Percentiles rank a stretch among this genome's conserved stretches.
These are phyloP conservation scores for Ampelocalamus luodianensis DNA, from an alignment of 176 grass and related monocot species.

Conservation along the genomic window DNA sequence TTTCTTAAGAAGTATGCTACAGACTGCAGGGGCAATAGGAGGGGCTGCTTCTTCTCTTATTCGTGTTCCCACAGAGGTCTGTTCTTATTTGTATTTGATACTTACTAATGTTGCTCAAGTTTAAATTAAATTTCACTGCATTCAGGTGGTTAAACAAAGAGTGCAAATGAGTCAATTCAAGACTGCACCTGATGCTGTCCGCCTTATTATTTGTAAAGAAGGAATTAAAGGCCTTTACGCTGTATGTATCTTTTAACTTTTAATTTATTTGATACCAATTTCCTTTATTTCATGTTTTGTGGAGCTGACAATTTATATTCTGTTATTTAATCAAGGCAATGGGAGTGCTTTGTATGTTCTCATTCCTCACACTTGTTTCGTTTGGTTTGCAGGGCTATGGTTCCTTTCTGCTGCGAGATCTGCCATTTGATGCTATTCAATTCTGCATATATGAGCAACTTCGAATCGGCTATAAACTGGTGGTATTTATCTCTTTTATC, in stretches of 20 bases:
- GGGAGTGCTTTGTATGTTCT: not conserved
- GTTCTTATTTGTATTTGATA: not conserved
- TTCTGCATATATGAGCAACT: slow-evolving; percentile 97
- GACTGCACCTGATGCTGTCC: slow-evolving; percentile 65
- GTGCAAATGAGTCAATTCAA: slow-evolving; percentile 75
- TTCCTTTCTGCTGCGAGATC: slow-evolving; percentile 81
- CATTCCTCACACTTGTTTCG: not conserved
- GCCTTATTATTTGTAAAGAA: slow-evolving; percentile 66
- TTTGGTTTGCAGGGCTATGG: slow-evolving; percentile 64
- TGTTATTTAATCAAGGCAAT: not conserved
- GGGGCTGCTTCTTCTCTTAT: slow-evolving; percentile 66
- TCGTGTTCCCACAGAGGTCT: slow-evolving; percentile 71
- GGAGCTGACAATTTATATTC: not conserved
- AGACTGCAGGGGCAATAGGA: slow-evolving; percentile 79
- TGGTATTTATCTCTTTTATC: slow-evolving; percentile 35
- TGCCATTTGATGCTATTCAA: slow-evolving; percentile 90
- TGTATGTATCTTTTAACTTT: slow-evolving; percentile 32
- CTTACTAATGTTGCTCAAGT: not conserved
- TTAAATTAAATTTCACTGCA: not conserved
- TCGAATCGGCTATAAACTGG: slow-evolving; percentile 89
- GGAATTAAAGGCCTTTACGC: slow-evolving; percentile 64
- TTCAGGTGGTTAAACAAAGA: slow-evolving; percentile 75
- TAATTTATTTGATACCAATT: not conserved
- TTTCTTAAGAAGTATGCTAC: slow-evolving; percentile 34
- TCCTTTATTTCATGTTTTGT: not conserved